phyloP scores from a whole-genome alignment of 2,329 filamentous ascomycete genomes.

The Alternaria angustiovoidea region DNA sequence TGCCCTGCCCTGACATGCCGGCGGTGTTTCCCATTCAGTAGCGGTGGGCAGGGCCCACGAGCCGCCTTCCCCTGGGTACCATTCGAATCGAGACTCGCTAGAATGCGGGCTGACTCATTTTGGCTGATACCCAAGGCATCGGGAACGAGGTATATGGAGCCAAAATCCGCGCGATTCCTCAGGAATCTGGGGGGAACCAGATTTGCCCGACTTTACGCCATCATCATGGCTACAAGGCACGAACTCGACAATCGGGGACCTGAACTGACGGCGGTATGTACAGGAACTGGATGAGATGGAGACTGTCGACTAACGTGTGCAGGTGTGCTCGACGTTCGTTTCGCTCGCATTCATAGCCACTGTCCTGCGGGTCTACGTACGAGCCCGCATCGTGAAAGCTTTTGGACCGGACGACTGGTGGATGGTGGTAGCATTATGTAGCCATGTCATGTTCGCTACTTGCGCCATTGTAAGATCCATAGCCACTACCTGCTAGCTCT shows the following conservation, averaged over 20 bases:
- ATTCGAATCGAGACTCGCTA: slow-evolving; percentile 14
- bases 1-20: slow-evolving; percentile 6
- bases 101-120: slow-evolving; percentile 12
- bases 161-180: slow-evolving; percentile 16
- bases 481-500: neutral
- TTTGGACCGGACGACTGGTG: slow-evolving; percentile 48
- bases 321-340: slow-evolving; percentile 50
- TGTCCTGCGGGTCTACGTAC: slow-evolving; percentile 53
- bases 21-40: slow-evolving; percentile 10
- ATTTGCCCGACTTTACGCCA: slow-evolving; percentile 12
- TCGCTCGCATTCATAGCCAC: slow-evolving; percentile 51
- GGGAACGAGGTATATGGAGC: slow-evolving; percentile 25
- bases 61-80: slow-evolving; percentile 17
- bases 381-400: slow-evolving; percentile 50
- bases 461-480: slow-evolving; percentile 30
- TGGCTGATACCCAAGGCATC: slow-evolving; percentile 14
- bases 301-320: slow-evolving; percentile 12
- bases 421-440: slow-evolving; percentile 41
- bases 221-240: slow-evolving; percentile 29
- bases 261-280: slow-evolving; percentile 42
- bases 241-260: slow-evolving; percentile 38
- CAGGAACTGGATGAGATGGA: neutral
- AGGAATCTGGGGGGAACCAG: slow-evolving; percentile 23
- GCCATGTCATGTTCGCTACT: slow-evolving; percentile 42
- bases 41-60: slow-evolving; percentile 4